phyloP scores from a whole-genome alignment of 441 rosid genomes.

The Croton laevigatus region DNA sequence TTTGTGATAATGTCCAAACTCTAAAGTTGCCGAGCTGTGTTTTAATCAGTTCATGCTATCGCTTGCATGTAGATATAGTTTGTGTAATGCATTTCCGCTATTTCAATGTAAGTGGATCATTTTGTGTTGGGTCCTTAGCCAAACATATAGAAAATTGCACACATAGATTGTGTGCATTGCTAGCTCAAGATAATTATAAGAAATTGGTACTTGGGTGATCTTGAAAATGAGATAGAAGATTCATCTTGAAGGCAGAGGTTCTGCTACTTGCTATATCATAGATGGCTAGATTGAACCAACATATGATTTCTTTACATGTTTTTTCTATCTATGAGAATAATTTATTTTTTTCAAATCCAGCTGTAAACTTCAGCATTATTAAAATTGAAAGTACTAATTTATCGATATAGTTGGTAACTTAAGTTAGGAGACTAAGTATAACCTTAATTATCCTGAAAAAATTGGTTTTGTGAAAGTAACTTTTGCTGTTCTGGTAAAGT shows the following conservation, averaged over 20 bases:
- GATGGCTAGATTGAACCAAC: no score
- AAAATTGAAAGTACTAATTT: background rate
- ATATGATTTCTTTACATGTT: no score
- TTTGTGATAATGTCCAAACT: background rate
- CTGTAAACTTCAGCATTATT: background rate
- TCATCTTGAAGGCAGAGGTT: background rate
- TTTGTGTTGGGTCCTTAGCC: background rate
- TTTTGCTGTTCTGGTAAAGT: background rate
- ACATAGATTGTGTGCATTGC: background rate
- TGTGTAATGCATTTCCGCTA: background rate
- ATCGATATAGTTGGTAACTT: background rate
- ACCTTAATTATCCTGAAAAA: background rate
- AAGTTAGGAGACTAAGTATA: background rate
- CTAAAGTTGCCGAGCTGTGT: background rate
- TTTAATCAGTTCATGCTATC: background rate
- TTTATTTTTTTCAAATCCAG: background rate
- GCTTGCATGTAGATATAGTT: background rate
- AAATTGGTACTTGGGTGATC: background rate
- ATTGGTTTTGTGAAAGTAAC: no score
- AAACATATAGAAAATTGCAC: background rate
- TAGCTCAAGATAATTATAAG: background rate
- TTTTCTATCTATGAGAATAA: no score
- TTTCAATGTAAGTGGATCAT: background rate
- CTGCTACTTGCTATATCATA: background rate
- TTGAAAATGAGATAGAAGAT: background rate